Evolutionary conservation across 2,329 filamentous ascomycete species (phyloP).

Genomic region (Gyromitra esculenta): DNA sequence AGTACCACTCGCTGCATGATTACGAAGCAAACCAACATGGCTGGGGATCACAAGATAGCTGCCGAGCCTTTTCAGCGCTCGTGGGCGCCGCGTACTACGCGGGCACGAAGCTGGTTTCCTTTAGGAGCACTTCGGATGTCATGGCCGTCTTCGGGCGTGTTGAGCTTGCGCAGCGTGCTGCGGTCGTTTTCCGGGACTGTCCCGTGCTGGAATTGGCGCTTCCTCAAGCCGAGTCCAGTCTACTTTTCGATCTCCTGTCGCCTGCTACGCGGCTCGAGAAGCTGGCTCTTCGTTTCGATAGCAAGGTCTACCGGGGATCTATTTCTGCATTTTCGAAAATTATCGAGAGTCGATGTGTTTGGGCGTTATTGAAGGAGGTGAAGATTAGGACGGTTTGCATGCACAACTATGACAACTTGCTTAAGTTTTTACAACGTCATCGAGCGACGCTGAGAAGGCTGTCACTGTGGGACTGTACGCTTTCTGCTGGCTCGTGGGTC

Average conservation of each 20-base stretch:
- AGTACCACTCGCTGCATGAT: constrained; percentile 21
- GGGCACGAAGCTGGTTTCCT: constrained; percentile 26
- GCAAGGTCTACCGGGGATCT: constrained; percentile 1
- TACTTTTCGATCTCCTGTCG: constrained; percentile 18
- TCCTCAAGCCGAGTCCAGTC: constrained; percentile 11
- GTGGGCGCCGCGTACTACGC: constrained; percentile 35
- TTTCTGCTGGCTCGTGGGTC: constrained; percentile 30
- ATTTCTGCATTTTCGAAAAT: constrained; percentile 36
- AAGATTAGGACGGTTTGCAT: constrained; percentile 24
- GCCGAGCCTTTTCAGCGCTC: constrained; percentile 30
- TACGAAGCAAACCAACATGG: neutral
- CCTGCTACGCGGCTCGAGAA: constrained; percentile 24
- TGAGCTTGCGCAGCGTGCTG: constrained; percentile 22
- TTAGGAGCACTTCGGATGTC: constrained; percentile 26
- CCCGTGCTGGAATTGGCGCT: constrained; percentile 20
- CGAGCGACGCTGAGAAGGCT: constrained; percentile 26
- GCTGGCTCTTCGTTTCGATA: constrained; percentile 19
- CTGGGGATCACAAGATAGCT: constrained; percentile 19
- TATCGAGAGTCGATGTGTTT: constrained; percentile 17
- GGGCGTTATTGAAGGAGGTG: constrained; percentile 21
- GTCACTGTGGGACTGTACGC: constrained; percentile 31
- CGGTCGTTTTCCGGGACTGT: constrained; percentile 16
- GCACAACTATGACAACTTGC: constrained; percentile 16
- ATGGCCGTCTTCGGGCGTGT: constrained; percentile 1
- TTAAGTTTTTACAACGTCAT: constrained; percentile 29